Base-by-base conservation (phyloP, 2,329 filamentous ascomycete genomes). In the Aspergillus unguis region DNA sequence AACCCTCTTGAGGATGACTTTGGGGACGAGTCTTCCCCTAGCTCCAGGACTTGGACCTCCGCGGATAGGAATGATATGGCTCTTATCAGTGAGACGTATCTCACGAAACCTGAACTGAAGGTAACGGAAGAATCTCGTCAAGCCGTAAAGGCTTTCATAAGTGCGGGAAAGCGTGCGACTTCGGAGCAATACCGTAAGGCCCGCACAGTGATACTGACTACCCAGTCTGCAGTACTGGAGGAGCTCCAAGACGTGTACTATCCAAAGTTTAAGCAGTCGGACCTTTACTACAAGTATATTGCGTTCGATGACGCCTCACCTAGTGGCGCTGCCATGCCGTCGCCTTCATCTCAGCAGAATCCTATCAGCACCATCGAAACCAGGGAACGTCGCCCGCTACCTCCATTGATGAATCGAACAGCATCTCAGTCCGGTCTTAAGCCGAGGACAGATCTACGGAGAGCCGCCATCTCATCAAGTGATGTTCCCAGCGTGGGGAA, bases 251-350 rank as follows among this genome's bases (percentile, higher is more conserved):
- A 84, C 25, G 83, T 81, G 10, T 84, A 95, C 65, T 94, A 94
- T 58, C 85, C 87, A 17, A 84, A 83, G 23, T 99, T 99, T 76
- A 95, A 92, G 66, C 88, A 85, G 61, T 96, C 94, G 0, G 94
- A 97, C 65, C 73, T 99, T 0, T 99, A 91, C 69, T 97, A 94
- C 77, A 99, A 99, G 69, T 96, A 92, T 67, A 79, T 99, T 1
- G 90, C 92, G 6, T 88, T 92, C 9, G 90, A 95, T 64, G 91
- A 96, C 71, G 72, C 74, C 29, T 60, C 63, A 4, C 58, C 60
- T 37, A 59, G 70, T 6, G 54, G 47, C 31, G 40, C 64, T 32
- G 61, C 62, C 38, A 45, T 48, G 9, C 33, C 46, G 2, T 56
- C 58, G 26, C 52, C 62, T 26, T 48, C 55, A 25, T 60, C 57